phyloP scores from a whole-genome alignment of 768 basidiomycete species.

The Tricholomella constricta region DNA sequence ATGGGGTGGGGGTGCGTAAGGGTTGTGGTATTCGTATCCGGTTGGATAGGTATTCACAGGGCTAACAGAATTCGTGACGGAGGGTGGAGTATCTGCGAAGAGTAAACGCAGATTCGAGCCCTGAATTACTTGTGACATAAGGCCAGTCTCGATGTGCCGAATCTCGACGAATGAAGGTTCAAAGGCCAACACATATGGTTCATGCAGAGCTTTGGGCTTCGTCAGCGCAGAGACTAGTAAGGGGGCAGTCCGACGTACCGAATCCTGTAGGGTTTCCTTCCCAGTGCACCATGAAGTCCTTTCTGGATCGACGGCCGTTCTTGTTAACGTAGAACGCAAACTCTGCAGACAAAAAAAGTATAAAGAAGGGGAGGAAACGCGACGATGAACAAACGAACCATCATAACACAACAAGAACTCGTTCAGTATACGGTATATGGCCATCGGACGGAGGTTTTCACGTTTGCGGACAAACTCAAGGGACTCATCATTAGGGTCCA shows the following conservation, averaged over 20 bases:
- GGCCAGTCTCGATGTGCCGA: slow-evolving; percentile 90
- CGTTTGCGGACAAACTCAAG: slow-evolving; percentile 92
- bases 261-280: slow-evolving; percentile 94
- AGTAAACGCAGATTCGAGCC: slow-evolving; percentile 87
- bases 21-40: slow-evolving; percentile 32
- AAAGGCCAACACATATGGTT: slow-evolving; percentile 95
- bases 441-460: slow-evolving; percentile 89
- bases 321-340: slow-evolving; percentile 99
- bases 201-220: slow-evolving; percentile 75
- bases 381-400: slow-evolving; percentile 51
- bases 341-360: slow-evolving; percentile 50
- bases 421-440: slow-evolving; percentile 95
- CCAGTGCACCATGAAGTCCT: slow-evolving; percentile 96
- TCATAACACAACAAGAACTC: slow-evolving; percentile 98
- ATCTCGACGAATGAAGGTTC: slow-evolving; percentile 97
- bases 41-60: slow-evolving; percentile 32
- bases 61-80: slow-evolving; percentile 63
- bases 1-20: slow-evolving; percentile 27
- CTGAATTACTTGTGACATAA: slow-evolving; percentile 92
- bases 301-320: slow-evolving; percentile 88
- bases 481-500: slow-evolving; percentile 89
- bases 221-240: slow-evolving; percentile 2
- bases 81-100: slow-evolving; percentile 92
- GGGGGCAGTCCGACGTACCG: slow-evolving; percentile 55
- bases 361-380: slow-evolving; percentile 11